Percentiles rank a stretch among this genome's conserved stretches.
These are phyloP conservation scores for Austroboletus rostrupii DNA, from an alignment of 1,284 basidiomycete genomes.

Conservation along the genomic window DNA sequence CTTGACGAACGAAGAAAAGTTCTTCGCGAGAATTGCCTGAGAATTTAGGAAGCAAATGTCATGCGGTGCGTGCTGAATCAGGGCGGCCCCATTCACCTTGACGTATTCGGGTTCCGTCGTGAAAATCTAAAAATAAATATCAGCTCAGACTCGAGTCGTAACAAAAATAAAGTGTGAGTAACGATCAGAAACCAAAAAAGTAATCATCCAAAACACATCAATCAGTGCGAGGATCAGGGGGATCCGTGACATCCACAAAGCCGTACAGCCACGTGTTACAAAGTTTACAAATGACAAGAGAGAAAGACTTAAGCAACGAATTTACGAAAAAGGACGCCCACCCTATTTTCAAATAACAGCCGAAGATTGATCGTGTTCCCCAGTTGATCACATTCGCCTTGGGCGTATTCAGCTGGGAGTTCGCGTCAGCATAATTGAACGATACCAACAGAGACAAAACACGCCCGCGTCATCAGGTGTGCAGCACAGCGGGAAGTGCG, in stretches of 20 bases:
- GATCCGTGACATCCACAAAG: no score
- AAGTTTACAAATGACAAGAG: no score
- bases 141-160: no score
- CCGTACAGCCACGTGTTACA: no score
- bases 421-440: not conserved
- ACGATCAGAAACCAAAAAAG: not conserved
- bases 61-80: not conserved
- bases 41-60: not conserved
- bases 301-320: not conserved
- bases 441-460: not conserved
- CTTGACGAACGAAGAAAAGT: slow-evolving; percentile 43
- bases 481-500: no score
- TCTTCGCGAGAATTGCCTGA: slow-evolving; percentile 34
- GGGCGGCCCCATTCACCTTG: slow-evolving; percentile 26
- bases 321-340: slow-evolving; percentile 6
- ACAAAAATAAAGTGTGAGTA: no score
- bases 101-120: slow-evolving; percentile 42
- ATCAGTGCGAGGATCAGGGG: no score
- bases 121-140: slow-evolving; percentile 14
- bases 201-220: no score
- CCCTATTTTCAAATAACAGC: slow-evolving; percentile 33
- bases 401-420: slow-evolving; percentile 27
- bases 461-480: no score
- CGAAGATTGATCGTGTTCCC: slow-evolving; percentile 32
- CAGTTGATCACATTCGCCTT: slow-evolving; percentile 16